Base-by-base conservation (phyloP, 2,329 filamentous ascomycete genomes). In the Trichophyton benhamiae region DNA sequence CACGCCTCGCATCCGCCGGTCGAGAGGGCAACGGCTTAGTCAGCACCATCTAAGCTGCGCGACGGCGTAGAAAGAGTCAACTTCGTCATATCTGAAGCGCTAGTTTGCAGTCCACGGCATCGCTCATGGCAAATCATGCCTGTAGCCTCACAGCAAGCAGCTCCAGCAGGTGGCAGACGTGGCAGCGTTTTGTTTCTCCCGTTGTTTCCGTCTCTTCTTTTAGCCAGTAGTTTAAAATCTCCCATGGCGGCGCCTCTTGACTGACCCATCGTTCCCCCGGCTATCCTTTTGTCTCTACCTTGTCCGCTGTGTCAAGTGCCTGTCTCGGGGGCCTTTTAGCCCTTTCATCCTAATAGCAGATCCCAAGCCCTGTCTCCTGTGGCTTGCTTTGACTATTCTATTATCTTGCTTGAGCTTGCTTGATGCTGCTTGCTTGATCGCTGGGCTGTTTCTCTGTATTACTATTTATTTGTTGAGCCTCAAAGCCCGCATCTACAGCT, bases 391-490 rank as follows among this genome's bases (percentile, higher is more conserved):
- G 13, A 15, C 11, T 13, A 15, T 22, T 52, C 11, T 15, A 11
- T 11, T 52, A 22, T 30, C 13, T 22, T 52, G 22, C 22, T n/a
- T 27, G 46, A n/a, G 44, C 44, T 48, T 48, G 44, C 17, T 48
- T 9, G 33, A 13, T 38, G 33, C 33, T 38, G 33, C 33, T 38
- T 38, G 33, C 33, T 38, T 38, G 33, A 38, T 38, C 8, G 33
- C 11, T 13, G 11, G 33, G 9, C 33, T 38, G 44, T 48, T 20
- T 52, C 13, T 3, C 13, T 25, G 20, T 52, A 22, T 52, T 15
- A 7, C 27, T 52, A 27, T 52, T 38, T 11, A 13, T 52, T 52
- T 52, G 20, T 49, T 30, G 38, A 60, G 58, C 62, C 55, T 59
- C 38, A 48, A 52, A 38, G 59, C 13, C 33, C 33, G 33, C 33